A percentile compares a stretch with the other conserved stretches of the same genome.
Conservation (phyloP, 768 basidiomycete genomes). For the Podaxis mareebaensis region DNA sequence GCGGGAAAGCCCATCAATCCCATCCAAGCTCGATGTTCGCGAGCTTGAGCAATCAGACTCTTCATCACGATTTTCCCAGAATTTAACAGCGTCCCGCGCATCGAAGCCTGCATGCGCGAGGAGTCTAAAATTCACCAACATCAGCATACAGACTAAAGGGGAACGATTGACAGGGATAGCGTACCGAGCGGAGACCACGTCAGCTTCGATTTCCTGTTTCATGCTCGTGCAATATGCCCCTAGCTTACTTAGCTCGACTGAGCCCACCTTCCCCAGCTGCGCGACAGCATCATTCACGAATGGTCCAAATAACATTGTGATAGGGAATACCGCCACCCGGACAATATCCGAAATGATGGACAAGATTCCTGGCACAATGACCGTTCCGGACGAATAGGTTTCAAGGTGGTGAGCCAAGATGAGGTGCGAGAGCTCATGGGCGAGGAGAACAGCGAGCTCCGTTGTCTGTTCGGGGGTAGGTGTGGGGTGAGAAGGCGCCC, state of each 20-base stretch:
- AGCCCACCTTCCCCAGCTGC: constrained; percentile 74
- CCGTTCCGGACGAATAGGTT: constrained; percentile 80
- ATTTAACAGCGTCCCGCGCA: constrained; percentile 74
- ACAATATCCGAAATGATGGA: constrained; percentile 77
- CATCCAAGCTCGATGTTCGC: constrained; percentile 16
- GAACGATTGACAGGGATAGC: constrained; percentile 18
- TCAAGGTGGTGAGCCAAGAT: constrained; percentile 90
- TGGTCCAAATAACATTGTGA: constrained; percentile 91
- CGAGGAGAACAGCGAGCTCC: constrained; percentile 85
- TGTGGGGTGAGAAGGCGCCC: constrained; percentile 38
- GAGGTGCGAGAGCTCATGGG: constrained; percentile 93
- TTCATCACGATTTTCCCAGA: constrained; percentile 72
- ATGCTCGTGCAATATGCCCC: constrained; percentile 77
- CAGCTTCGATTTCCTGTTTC: constrained; percentile 90
- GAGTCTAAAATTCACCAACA: constrained; percentile 48
- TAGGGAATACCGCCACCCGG: constrained; percentile 79
- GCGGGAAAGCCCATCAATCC: constrained; percentile 6
- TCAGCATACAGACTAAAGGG: constrained; percentile 4
- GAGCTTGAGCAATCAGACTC: constrained; percentile 42
- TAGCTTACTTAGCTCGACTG: constrained; percentile 70
- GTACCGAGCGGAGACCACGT: constrained; percentile 82
- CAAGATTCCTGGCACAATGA: constrained; percentile 79
- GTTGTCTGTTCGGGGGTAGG: constrained; percentile 84
- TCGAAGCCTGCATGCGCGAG: constrained; percentile 92
- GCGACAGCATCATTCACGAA: constrained; percentile 95